Percentiles rank a stretch among this genome's conserved stretches.
These are phyloP conservation scores for Thelonectria blattea DNA, from an alignment of 2,329 filamentous ascomycete species.

Conservation along the genomic window DNA sequence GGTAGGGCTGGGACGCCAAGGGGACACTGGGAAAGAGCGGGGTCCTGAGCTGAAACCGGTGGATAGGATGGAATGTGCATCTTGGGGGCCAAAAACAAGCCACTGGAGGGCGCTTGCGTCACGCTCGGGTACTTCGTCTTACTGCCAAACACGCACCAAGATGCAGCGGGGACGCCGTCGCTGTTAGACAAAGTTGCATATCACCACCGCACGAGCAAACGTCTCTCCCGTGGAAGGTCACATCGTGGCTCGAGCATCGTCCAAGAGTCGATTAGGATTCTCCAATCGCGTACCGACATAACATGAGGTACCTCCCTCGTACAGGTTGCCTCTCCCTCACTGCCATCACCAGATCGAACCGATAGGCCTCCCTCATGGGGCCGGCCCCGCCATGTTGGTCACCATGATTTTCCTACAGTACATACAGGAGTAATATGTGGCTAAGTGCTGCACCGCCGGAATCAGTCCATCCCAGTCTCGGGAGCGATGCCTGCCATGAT, in stretches of 20 bases:
- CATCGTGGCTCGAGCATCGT: not conserved
- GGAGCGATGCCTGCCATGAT: not conserved
- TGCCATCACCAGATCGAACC: not conserved
- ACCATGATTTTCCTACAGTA: not conserved
- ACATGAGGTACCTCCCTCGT: not conserved
- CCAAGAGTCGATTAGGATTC: not conserved
- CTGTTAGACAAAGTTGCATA: not conserved
- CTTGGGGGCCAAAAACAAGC: constrained; percentile 24
- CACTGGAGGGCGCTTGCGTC: not conserved
- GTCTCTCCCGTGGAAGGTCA: not conserved
- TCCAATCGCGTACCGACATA: not conserved
- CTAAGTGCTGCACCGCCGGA: constrained; percentile 4
- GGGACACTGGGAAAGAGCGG: constrained; percentile 14
- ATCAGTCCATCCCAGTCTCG: constrained; percentile 7
- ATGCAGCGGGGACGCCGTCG: not conserved
- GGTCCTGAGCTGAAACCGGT: constrained; percentile 22
- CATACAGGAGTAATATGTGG: not conserved
- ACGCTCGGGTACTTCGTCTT: not conserved
- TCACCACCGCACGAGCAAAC: not conserved
- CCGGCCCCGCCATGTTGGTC: not conserved
- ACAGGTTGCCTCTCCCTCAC: not conserved
- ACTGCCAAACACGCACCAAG: not conserved
- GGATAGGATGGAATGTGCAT: not conserved
- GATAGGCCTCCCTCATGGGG: not conserved
- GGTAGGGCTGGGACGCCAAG: constrained; percentile 34